Conservation (phyloP, 768 basidiomycete species). For the Lentinula detonsa region DNA sequence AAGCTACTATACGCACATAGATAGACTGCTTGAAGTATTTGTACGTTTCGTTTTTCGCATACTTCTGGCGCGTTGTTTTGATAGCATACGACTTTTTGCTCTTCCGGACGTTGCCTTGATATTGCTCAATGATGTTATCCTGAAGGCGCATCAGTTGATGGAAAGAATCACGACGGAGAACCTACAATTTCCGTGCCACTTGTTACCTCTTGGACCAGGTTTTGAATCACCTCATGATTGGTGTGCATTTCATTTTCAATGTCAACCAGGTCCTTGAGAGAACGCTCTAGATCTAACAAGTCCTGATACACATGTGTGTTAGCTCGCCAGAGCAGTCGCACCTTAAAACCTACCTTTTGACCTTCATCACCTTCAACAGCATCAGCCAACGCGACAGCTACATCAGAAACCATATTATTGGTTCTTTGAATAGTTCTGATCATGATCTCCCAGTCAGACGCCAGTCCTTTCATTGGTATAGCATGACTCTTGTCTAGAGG, state of each 20-base stretch:
- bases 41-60: constrained; percentile 58
- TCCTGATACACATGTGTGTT: constrained; percentile 28
- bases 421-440: constrained; percentile 41
- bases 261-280: constrained; percentile 69
- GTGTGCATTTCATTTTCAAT: constrained; percentile 53
- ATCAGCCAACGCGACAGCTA: constrained; percentile 59
- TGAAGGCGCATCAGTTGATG: constrained; percentile 18
- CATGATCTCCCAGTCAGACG: constrained; percentile 58
- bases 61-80: constrained; percentile 76
- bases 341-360: constrained; percentile 34
- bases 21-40: constrained; percentile 55
- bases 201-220: constrained; percentile 50
- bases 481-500: constrained; percentile 53
- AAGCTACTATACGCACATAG: constrained; percentile 42
- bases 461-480: constrained; percentile 48
- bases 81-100: constrained; percentile 40
- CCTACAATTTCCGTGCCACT: constrained; percentile 58
- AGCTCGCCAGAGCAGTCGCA: background rate
- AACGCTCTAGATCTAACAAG: constrained; percentile 51
- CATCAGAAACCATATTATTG: constrained; percentile 40
- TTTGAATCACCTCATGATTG: constrained; percentile 48
- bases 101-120: constrained; percentile 38
- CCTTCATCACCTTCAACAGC: constrained; percentile 47
- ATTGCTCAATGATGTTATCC: constrained; percentile 47
- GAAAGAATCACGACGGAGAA: constrained; percentile 4